phyloP scores from a whole-genome alignment of 257 asterid species.

The Solanum piurae region DNA sequence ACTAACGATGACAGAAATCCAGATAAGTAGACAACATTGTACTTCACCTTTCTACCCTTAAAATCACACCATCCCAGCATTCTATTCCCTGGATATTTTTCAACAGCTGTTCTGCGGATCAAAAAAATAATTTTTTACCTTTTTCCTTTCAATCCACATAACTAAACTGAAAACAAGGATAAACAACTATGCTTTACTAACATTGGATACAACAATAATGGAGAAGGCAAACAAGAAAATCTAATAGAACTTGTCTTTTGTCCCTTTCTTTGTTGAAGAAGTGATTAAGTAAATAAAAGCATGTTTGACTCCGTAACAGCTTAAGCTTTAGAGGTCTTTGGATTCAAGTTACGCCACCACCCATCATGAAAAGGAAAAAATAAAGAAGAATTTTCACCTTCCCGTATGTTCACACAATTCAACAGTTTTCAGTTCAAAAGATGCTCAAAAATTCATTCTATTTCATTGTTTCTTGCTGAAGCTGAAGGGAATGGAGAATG shows the following conservation, averaged over 20 bases:
- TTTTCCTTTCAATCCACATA: neutral
- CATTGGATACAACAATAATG: neutral
- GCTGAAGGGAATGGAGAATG: neutral
- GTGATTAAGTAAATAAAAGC: neutral
- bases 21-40: neutral
- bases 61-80: slow-evolving; percentile 82
- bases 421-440: neutral
- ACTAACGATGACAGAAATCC: neutral
- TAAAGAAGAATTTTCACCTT: neutral
- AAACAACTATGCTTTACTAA: neutral
- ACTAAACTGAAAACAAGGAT: neutral
- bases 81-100: slow-evolving; percentile 50
- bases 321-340: neutral
- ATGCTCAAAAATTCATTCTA: neutral
- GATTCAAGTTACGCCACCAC: neutral
- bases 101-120: slow-evolving; percentile 45
- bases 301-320: neutral
- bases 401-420: neutral
- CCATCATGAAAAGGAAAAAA: neutral
- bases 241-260: neutral
- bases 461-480: neutral
- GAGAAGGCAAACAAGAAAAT: neutral
- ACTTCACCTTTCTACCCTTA: slow-evolving; percentile 39
- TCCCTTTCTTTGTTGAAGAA: neutral
- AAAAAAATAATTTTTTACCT: neutral